Percentiles rank a stretch among this genome's conserved stretches.
Conservation (phyloP, 148 eudicot genomes). For the Nepenthes mirabilis region DNA sequence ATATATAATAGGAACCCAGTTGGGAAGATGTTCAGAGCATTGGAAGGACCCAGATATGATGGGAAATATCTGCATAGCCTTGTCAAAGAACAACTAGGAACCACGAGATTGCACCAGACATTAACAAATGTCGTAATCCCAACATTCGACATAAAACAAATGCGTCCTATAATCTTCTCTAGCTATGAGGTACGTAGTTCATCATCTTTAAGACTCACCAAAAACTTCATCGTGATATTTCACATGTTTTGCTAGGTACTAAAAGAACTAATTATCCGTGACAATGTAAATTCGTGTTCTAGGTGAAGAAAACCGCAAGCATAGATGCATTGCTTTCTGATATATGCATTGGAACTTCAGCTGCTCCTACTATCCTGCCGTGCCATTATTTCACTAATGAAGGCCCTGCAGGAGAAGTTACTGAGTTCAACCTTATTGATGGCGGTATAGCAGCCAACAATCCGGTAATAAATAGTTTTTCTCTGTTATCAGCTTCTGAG, state of each 20-base stretch:
- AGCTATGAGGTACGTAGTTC: constrained; percentile 13
- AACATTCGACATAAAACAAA: constrained; percentile 20
- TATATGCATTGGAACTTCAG: constrained; percentile 43
- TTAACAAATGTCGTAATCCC: constrained; percentile 27
- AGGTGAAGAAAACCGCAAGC: constrained; percentile 26
- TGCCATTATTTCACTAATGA: constrained; percentile 23
- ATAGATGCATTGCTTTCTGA: constrained; percentile 32
- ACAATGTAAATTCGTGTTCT: background rate
- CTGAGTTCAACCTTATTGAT: constrained; percentile 34
- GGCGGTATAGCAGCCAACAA: constrained; percentile 45
- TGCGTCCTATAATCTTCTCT: constrained; percentile 28
- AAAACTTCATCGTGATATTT: too few relatives aligned
- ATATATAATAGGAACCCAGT: background rate
- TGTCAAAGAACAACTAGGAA: background rate
- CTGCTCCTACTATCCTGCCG: constrained; percentile 47
- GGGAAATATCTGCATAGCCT: constrained; percentile 20
- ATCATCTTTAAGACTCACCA: background rate
- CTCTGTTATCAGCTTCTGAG: background rate
- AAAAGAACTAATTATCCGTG: background rate
- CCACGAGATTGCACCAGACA: constrained; percentile 18
- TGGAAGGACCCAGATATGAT: constrained; percentile 20
- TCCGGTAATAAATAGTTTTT: constrained; percentile 17
- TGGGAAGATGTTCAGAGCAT: background rate
- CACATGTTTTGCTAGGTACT: background rate
- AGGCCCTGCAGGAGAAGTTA: constrained; percentile 13